These are phyloP conservation scores for Solanum ossicruentum DNA, from an alignment of 257 asterid genomes.

Conservation along the genomic window DNA sequence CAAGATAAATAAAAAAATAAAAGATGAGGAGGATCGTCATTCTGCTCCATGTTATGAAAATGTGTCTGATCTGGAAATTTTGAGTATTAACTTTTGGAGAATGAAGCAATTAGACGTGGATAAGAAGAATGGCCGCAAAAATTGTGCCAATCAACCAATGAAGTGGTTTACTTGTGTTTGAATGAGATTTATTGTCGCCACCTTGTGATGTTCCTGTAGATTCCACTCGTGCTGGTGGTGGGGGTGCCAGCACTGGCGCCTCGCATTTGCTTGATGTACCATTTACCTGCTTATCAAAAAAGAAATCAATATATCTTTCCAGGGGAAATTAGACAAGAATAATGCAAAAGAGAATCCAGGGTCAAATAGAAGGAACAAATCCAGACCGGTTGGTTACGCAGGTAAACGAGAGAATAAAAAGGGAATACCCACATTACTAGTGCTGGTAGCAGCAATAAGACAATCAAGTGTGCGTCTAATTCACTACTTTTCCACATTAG, in stretches of 20 bases:
- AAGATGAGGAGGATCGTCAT: not conserved
- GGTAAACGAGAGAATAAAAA: not conserved
- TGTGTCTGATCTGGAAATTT: not conserved
- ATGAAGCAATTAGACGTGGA: constrained; percentile 5
- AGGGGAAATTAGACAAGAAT: not conserved
- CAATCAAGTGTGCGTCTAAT: not conserved
- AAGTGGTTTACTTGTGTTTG: constrained; percentile 14
- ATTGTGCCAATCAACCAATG: constrained; percentile 27
- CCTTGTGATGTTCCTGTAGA: constrained; percentile 3
- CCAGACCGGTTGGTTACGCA: not conserved
- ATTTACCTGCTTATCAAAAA: constrained; percentile 14
- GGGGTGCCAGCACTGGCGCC: constrained; percentile 63
- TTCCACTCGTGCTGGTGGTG: constrained; percentile 62
- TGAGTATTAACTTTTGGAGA: not conserved
- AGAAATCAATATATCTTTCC: not conserved
- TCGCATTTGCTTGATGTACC: constrained; percentile 58
- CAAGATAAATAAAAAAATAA: not conserved
- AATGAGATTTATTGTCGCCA: constrained; percentile 18
- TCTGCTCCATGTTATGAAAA: not conserved
- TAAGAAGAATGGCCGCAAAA: constrained; percentile 6
- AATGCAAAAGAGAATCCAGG: not conserved
- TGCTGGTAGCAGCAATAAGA: not conserved
- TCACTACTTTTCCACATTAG: not conserved
- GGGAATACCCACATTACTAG: not conserved
- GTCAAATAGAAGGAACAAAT: not conserved